Percentiles rank a stretch among this genome's conserved stretches.
Evolutionary conservation across 345 rosid genomes (phyloP).

Genomic region (Rhodomyrtus tomentosa): DNA sequence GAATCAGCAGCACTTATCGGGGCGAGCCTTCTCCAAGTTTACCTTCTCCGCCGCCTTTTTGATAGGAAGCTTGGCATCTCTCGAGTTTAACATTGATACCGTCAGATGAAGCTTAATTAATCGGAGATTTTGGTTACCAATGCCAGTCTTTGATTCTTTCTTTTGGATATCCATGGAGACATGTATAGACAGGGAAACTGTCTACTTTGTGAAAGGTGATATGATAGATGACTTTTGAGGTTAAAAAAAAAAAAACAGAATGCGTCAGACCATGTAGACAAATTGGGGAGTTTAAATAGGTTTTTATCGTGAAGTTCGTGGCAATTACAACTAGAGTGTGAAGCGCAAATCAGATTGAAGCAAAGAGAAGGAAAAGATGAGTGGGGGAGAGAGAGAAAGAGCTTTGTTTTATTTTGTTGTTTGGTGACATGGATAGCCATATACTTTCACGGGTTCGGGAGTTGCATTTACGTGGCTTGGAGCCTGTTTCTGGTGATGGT

Average conservation of each 20-base stretch:
- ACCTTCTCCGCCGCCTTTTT: slow-evolving; percentile 53
- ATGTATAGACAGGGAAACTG: background rate
- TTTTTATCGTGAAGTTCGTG: background rate
- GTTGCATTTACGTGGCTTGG: background rate
- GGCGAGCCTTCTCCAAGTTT: slow-evolving; percentile 48
- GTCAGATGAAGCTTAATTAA: background rate
- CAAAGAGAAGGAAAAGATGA: background rate
- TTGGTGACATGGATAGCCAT: background rate
- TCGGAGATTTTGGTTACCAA: background rate
- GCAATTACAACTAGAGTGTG: background rate
- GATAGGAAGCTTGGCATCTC: slow-evolving; percentile 58
- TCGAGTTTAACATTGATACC: slow-evolving; percentile 27
- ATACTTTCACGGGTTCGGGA: background rate
- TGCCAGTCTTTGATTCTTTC: background rate
- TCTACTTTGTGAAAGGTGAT: background rate
- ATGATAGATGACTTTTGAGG: background rate
- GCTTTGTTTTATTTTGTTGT: background rate
- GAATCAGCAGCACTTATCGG: slow-evolving; percentile 54
- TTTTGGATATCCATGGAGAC: background rate
- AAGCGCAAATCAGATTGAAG: background rate
- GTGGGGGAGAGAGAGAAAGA: background rate
- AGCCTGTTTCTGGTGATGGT: background rate
- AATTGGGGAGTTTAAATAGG: background rate
- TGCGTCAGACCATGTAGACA: background rate
- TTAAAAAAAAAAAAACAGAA: background rate